phyloP scores from a whole-genome alignment of 148 eudicot genomes.

The Gaultheria prostrata region DNA sequence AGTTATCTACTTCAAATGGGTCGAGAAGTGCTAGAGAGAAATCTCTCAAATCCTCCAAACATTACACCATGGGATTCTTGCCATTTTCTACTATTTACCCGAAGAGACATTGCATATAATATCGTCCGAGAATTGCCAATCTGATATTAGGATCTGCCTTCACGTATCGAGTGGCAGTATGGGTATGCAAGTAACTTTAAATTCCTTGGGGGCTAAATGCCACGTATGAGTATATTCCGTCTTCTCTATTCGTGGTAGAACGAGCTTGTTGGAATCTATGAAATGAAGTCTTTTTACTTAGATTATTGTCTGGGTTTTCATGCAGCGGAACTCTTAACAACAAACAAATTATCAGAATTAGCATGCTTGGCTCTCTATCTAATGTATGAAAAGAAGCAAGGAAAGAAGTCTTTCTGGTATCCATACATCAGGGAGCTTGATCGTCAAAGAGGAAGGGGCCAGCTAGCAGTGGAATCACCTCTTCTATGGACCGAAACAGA shows the following conservation, averaged over 20 bases:
- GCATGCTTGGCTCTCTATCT: conserved; percentile 97
- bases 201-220: not conserved
- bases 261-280: conserved; percentile 5
- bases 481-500: conserved; percentile 84
- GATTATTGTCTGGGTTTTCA: conserved; percentile 26
- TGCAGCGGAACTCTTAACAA: conserved; percentile 94
- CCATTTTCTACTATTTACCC: not conserved
- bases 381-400: conserved; percentile 99
- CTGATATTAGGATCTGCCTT: not conserved
- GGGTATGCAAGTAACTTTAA: not conserved
- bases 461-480: conserved; percentile 94
- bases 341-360: conserved; percentile 93
- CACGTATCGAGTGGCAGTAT: not conserved
- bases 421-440: conserved; percentile 97
- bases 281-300: conserved; percentile 19
- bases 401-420: conserved; percentile 92
- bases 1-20: not conserved
- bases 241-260: not conserved
- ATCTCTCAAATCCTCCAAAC: not conserved
- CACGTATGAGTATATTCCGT: not conserved
- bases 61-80: not conserved
- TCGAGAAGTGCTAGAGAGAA: not conserved
- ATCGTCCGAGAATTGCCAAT: not conserved
- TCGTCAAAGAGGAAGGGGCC: conserved; percentile 99
- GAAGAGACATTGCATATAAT: not conserved